Percentiles rank a stretch among this genome's conserved stretches.
These are phyloP conservation scores for Camellia japonica DNA, from an alignment of 148 eudicot species.

Conservation along the genomic window DNA sequence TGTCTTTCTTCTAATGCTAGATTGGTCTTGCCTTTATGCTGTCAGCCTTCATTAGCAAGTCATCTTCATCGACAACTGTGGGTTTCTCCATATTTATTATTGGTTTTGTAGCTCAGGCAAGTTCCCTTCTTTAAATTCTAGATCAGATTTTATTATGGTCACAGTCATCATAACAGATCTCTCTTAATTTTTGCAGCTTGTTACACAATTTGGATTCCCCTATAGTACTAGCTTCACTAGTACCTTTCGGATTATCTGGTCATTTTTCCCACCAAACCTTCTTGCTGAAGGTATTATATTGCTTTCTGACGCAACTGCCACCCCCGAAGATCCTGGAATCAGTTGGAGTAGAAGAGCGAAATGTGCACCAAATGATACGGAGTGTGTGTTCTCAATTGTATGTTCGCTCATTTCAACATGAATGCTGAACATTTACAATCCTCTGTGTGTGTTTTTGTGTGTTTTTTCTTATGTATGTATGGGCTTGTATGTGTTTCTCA, in stretches of 20 bases:
- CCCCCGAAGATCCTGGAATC: conserved; percentile 57
- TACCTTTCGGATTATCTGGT: conserved; percentile 35
- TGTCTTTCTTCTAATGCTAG: conserved; percentile 39
- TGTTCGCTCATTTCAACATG: conserved; percentile 3
- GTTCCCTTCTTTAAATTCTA: conserved; percentile 9
- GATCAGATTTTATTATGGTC: neutral
- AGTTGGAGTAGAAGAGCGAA: conserved; percentile 55
- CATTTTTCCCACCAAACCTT: conserved; percentile 66
- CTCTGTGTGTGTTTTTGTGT: too few relatives aligned
- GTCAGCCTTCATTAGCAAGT: conserved; percentile 60
- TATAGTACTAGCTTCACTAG: conserved; percentile 32
- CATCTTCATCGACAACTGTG: conserved; percentile 54
- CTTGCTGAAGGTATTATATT: conserved; percentile 54
- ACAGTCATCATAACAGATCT: conserved; percentile 8
- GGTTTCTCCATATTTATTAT: conserved; percentile 65
- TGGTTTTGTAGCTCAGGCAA: conserved; percentile 69
- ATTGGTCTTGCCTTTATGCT: conserved; percentile 61
- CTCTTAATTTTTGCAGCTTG: conserved; percentile 46
- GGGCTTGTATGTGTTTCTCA: neutral
- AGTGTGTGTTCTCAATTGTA: conserved; percentile 62
- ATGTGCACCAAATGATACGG: conserved; percentile 55
- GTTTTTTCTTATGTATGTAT: neutral
- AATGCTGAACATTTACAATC: neutral
- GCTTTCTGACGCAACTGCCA: conserved; percentile 51
- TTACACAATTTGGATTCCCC: conserved; percentile 79